Evolutionary conservation across 1,139 yeast genomes (phyloP), one percentile per base, ranked within the genome.

Genomic region (Sugiyamaella castrensis): DNA sequence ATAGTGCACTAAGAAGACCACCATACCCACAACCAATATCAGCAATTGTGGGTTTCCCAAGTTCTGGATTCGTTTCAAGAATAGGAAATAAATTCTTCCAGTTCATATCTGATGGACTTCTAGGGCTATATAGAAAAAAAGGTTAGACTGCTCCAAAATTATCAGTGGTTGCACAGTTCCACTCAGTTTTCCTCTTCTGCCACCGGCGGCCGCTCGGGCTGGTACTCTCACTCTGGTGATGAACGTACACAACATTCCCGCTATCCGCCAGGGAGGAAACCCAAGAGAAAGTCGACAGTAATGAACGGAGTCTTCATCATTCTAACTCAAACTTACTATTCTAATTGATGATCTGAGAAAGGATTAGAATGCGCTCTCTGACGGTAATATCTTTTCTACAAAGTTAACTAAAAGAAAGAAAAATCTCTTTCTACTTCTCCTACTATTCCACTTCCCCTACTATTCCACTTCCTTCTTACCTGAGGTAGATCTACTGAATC

Each of bases 1-100:
- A 85, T 50, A 92, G 75, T 45, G 88, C 85, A 42, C 87, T 81
- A 62, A 88, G 68, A 52, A 92, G 74, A 0, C 99, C 99, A 43
- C 99, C 99, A 66, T 87, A 92, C 0, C 99, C 99, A 71, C 99
- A 92, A 12, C 99, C 99, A 52, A 92, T 80, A 66, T 92, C 99
- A 4, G 98, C 98, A 49, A 92, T 84, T 49, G 89, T 92, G 11
- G 94, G 98, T 47, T 74, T 59, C 2, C 75, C 70, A 7, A 66
- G 66, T 8, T 58, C 63, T 9, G 55, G 53, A 11, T 48, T 52
- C 8, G 42, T 44, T 30, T 46, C 46, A 6, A 57, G 43, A 7
- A 54, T 51, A 2, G 97, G 98, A 60, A 82, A 92, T 50, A 84
- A 71, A 59, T 72, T 76, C 0, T 76, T 66, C 99, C 99, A 92